Evolutionary conservation across 768 basidiomycete species (phyloP), one percentile per base, ranked within the genome.

Genomic region (Collybia nuda): DNA sequence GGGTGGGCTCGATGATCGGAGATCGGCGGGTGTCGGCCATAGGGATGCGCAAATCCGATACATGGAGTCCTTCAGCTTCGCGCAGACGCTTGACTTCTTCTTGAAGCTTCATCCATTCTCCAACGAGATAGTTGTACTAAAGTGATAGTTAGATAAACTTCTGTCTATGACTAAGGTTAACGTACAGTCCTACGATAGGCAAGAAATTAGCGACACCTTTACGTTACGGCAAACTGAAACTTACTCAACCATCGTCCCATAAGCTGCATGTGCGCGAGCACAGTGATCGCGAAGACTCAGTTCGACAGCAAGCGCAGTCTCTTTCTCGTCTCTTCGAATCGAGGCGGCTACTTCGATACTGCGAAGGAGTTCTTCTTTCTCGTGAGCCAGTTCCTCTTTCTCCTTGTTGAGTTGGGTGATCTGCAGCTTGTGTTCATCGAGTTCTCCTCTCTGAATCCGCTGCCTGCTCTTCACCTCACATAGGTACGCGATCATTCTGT

Each of bases 241-340:
- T 71, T 55, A 77, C 76, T 70, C 63, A 40, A 72, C 64, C 56
- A 76, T 61, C 43, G 63, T 57, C 40, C 68, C 67, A 48, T 76
- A 77, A 9, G 70, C 76, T 22, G 61, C 65, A 26, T 76, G 74
- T 53, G 81, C 72, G 35, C 73, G 66, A 43, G 69, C 69, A 45
- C 75, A 77, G 56, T 80, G 80, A 24, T 80, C 76, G 53, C 79
- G 73, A 54, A 87, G 68, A 56, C 67, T 78, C 48, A 63, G 74
- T 69, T 85, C 81, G 29, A 79, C 71, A 8, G 69, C 72, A 38
- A 78, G 62, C 6, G 82, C 76, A 2, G 73, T 72, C 19, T 84
- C 77, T 55, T 70, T 76, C 61, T 84, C 85, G 41, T 76, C 74
- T 21, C 68, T 68, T 22, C 73, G 73, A 44, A 63, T 63, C 32